Evolutionary conservation across 2,329 filamentous ascomycete genomes (phyloP).

Genomic region (Furcasterigmium furcatum): DNA sequence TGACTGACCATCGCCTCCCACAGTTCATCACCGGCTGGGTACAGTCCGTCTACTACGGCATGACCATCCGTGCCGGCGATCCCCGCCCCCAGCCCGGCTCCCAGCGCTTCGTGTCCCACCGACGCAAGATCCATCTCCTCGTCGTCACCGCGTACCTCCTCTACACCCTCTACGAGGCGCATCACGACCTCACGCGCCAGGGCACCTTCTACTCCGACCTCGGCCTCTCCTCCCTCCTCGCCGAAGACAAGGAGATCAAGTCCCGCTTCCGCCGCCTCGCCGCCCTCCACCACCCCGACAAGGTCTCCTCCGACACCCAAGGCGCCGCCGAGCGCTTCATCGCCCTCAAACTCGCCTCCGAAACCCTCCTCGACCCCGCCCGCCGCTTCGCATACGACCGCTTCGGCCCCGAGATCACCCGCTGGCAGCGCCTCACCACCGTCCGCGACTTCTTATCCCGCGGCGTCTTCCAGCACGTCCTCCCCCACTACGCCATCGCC

Average conservation of each 20-base stretch:
- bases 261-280: slow-evolving; percentile 78
- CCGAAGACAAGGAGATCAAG: slow-evolving; percentile 71
- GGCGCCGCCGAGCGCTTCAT: slow-evolving; percentile 60
- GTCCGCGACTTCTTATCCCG: slow-evolving; percentile 69
- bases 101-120: slow-evolving; percentile 68
- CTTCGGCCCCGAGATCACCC: slow-evolving; percentile 70
- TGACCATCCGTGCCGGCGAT: slow-evolving; percentile 87
- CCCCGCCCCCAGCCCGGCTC: slow-evolving; percentile 70
- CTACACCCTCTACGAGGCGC: slow-evolving; percentile 91
- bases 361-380: slow-evolving; percentile 74
- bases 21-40: slow-evolving; percentile 75
- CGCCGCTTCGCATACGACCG: slow-evolving; percentile 86
- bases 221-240: slow-evolving; percentile 63
- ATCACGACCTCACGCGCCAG: slow-evolving; percentile 69
- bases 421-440: slow-evolving; percentile 64
- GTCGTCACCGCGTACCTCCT: slow-evolving; percentile 82
- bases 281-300: slow-evolving; percentile 79
- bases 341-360: slow-evolving; percentile 77
- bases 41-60: slow-evolving; percentile 79
- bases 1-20: slow-evolving; percentile 10
- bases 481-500: slow-evolving; percentile 59
- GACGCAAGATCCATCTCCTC: slow-evolving; percentile 76
- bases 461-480: slow-evolving; percentile 55
- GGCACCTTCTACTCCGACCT: slow-evolving; percentile 80
- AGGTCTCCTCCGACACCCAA: slow-evolving; percentile 46